A percentile compares a stretch with the other conserved stretches of the same genome.
These are phyloP conservation scores for Arabidopsis hybrid DNA, from an alignment of 441 rosid genomes.

Conservation along the genomic window DNA sequence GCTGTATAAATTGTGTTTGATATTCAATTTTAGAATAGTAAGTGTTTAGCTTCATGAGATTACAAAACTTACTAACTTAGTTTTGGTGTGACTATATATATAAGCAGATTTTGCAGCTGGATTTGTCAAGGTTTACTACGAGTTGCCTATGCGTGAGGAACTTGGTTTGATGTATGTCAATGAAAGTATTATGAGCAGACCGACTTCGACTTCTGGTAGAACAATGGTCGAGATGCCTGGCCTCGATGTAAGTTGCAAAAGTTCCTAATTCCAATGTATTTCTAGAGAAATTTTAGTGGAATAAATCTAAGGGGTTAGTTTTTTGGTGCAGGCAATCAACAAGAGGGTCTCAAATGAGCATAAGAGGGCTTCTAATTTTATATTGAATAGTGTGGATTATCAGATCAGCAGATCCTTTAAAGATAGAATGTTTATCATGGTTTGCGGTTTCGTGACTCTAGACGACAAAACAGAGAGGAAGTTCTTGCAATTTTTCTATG, in stretches of 20 bases:
- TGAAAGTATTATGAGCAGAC: not conserved
- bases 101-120: not conserved
- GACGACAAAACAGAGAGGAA: not conserved
- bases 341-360: constrained; percentile 5
- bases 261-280: not conserved
- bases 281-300: not conserved
- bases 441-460: not conserved
- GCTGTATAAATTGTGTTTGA: not conserved
- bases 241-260: not conserved
- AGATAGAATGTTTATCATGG: constrained; percentile 5
- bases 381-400: not conserved
- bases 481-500: not conserved
- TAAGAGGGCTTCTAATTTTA: not conserved
- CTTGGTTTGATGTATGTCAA: not conserved
- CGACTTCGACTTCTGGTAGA: not conserved
- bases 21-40: not conserved
- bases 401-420: not conserved
- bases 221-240: not conserved
- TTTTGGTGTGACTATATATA: not conserved
- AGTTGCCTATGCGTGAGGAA: constrained; percentile 4
- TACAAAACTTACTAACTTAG: not conserved
- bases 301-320: not conserved
- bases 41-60: not conserved
- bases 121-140: not conserved
- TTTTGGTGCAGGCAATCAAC: not conserved